Conservation (phyloP, 106 monocot genomes). For the Dendrobium catenatum region DNA sequence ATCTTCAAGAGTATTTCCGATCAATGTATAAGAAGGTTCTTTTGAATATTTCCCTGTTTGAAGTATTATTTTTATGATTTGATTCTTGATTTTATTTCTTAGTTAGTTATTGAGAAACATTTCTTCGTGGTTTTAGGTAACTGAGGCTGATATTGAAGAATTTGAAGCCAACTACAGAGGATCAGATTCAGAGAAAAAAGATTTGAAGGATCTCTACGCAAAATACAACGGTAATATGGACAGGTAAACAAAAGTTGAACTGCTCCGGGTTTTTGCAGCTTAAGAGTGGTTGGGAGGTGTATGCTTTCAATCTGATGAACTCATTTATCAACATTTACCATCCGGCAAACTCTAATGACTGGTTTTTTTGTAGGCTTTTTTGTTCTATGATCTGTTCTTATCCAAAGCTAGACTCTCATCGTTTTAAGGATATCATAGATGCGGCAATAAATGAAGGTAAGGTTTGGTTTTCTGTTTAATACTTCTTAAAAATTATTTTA, state of each 20-base stretch:
- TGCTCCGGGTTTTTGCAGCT: too few relatives aligned
- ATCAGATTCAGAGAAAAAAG: conserved; percentile 87
- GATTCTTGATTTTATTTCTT: neutral
- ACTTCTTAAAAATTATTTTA: neutral
- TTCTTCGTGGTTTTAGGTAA: conserved; percentile 41
- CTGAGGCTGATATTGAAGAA: conserved; percentile 94
- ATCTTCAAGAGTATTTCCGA: conserved; percentile 80
- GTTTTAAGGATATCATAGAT: conserved; percentile 84
- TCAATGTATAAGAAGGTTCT: conserved; percentile 73
- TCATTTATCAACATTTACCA: neutral
- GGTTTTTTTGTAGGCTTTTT: conserved; percentile 53
- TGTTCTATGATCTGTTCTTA: conserved; percentile 92
- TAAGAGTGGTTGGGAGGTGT: neutral
- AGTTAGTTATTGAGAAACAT: conserved; percentile 2
- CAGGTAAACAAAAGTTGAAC: conserved; percentile 32
- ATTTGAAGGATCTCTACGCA: conserved; percentile 74
- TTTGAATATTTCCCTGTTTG: neutral
- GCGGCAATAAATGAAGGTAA: conserved; percentile 83
- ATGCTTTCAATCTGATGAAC: neutral
- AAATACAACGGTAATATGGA: conserved; percentile 88
- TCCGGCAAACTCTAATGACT: neutral
- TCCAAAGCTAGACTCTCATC: conserved; percentile 83
- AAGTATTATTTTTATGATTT: neutral
- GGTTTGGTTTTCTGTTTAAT: conserved; percentile 24
- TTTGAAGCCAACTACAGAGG: conserved; percentile 94